These are phyloP conservation scores for Aphanomyces cochlioides DNA, from an alignment of 352 stramenopile species.

Conservation along the genomic window DNA sequence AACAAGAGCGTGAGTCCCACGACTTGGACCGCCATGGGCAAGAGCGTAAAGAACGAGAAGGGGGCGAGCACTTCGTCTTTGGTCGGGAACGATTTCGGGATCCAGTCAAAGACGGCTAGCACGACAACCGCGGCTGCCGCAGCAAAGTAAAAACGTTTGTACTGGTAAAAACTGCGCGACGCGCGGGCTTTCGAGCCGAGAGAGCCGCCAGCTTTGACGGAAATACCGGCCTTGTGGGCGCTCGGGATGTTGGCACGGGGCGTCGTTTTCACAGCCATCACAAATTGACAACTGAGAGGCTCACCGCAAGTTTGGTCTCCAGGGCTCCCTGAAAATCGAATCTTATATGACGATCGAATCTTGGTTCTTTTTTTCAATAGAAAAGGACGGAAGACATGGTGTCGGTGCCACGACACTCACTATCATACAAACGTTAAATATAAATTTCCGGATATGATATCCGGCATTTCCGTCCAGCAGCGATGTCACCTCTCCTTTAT, in stretches of 20 bases:
- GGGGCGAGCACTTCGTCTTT: not conserved
- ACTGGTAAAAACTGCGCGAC: conserved; percentile 14
- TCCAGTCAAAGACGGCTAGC: conserved; percentile 16
- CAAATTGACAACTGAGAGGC: conserved; percentile 13
- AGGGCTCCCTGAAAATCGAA: too few relatives aligned
- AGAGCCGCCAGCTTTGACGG: conserved; percentile 9
- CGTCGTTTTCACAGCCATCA: conserved; percentile 19
- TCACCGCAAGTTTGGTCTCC: not conserved
- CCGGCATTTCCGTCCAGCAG: not conserved
- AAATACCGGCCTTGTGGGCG: conserved; percentile 20
- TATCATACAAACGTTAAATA: not conserved
- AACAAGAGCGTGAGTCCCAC: conserved; percentile 3
- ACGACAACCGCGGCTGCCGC: conserved; percentile 1
- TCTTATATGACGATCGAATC: not conserved
- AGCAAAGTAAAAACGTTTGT: conserved; percentile 12
- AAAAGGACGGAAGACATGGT: conserved; percentile 15
- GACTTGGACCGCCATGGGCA: conserved; percentile 18
- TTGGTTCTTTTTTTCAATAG: conserved; percentile 9
- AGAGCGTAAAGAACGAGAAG: conserved; percentile 19
- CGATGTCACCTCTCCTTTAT: conserved; percentile 2
- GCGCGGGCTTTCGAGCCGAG: conserved; percentile 9
- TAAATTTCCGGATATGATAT: not conserved
- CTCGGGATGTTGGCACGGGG: conserved; percentile 14
- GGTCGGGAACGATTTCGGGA: conserved; percentile 17
- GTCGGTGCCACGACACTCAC: not conserved